Conservation (phyloP, 1,139 yeast species). For the Candida neerlandica region DNA sequence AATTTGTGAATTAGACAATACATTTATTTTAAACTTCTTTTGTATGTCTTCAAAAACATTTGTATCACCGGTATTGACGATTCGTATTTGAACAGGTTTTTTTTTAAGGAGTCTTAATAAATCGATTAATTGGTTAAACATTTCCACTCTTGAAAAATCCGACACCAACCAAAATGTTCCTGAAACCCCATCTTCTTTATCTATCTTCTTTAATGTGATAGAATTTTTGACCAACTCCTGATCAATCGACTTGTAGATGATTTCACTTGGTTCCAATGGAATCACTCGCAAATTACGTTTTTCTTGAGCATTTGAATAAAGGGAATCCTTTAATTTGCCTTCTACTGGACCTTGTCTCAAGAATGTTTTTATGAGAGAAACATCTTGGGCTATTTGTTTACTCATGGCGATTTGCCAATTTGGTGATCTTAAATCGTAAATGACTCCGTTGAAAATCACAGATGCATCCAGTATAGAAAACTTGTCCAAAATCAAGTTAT, state of each 20-base stretch:
- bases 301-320: constrained; percentile 36
- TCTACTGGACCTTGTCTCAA: constrained; percentile 24
- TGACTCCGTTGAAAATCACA: constrained; percentile 74
- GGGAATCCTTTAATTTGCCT: constrained; percentile 28
- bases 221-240: constrained; percentile 29
- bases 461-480: constrained; percentile 52
- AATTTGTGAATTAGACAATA: constrained; percentile 19
- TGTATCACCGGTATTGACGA: constrained; percentile 29
- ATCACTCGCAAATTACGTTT: constrained; percentile 37
- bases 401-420: constrained; percentile 46
- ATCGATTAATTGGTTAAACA: constrained; percentile 46
- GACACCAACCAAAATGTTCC: constrained; percentile 60
- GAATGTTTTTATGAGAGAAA: constrained; percentile 27
- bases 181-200: constrained; percentile 19
- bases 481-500: constrained; percentile 23
- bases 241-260: constrained; percentile 37
- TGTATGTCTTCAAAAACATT: constrained; percentile 9
- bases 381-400: constrained; percentile 42
- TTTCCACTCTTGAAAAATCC: constrained; percentile 40
- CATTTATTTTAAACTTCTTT: constrained; percentile 14
- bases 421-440: constrained; percentile 40
- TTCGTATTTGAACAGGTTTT: constrained; percentile 37
- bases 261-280: constrained; percentile 36
- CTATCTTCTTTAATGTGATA: constrained; percentile 18
- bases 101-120: constrained; percentile 31